These are phyloP conservation scores for Cinnamomum chago DNA, from an alignment of 164 flowering plant genomes.

Conservation along the genomic window DNA sequence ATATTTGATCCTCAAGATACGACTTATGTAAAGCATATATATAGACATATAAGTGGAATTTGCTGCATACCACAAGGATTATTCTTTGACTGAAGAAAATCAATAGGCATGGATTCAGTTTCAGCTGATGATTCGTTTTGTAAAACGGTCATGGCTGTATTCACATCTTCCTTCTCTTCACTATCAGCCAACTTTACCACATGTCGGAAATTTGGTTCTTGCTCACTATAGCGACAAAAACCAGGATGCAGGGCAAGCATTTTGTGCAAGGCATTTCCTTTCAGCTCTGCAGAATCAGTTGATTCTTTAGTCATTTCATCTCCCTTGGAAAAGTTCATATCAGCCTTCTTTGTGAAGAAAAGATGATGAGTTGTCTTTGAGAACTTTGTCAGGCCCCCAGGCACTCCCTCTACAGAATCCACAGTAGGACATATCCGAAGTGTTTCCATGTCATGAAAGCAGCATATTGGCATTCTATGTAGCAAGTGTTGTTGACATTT, in stretches of 20 bases:
- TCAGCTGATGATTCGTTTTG: conserved; percentile 66
- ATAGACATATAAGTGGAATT: not conserved
- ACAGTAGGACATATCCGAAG: conserved; percentile 28
- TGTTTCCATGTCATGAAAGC: conserved; percentile 21
- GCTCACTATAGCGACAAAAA: conserved; percentile 18
- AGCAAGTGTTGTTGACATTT: conserved; percentile 9
- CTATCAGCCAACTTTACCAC: conserved; percentile 29
- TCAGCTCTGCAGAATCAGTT: conserved; percentile 20
- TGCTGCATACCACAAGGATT: conserved; percentile 34
- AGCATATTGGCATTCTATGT: conserved; percentile 16
- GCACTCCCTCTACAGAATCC: conserved; percentile 30
- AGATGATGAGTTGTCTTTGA: conserved; percentile 48
- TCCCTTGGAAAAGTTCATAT: conserved; percentile 29
- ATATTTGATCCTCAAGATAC: too few species aligned
- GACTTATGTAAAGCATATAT: too few species aligned
- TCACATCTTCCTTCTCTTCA: conserved; percentile 33
- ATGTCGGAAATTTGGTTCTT: conserved; percentile 33
- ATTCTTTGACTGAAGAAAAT: conserved; percentile 23
- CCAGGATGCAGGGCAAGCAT: conserved; percentile 23
- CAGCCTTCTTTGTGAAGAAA: conserved; percentile 34
- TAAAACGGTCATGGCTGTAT: conserved; percentile 17
- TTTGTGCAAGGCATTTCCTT: conserved; percentile 29
- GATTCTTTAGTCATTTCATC: conserved; percentile 29
- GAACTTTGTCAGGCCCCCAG: conserved; percentile 32
- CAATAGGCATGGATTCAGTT: conserved; percentile 48